phyloP scores from a whole-genome alignment of 352 stramenopile genomes.

The Phytopythium vexans region DNA sequence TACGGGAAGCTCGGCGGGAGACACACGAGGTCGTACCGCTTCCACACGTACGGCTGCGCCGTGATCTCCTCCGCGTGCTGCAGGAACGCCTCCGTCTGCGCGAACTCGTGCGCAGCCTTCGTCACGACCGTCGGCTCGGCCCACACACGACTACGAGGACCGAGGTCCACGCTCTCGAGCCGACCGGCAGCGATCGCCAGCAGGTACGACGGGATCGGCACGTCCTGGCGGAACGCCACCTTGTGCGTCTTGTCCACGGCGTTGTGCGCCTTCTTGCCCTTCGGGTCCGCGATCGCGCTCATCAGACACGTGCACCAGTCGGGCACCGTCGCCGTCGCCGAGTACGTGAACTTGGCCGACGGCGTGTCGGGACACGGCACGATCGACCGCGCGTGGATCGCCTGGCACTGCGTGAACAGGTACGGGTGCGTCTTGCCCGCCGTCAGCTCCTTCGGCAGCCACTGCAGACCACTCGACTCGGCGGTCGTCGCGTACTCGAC shows the following conservation, averaged over 20 bases:
- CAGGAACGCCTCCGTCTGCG: conserved; percentile 93
- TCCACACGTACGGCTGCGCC: conserved; percentile 92
- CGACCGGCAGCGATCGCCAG: conserved; percentile 92
- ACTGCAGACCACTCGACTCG: conserved; percentile 82
- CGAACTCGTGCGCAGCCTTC: conserved; percentile 92
- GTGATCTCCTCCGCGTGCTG: conserved; percentile 91
- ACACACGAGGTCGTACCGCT: conserved; percentile 96
- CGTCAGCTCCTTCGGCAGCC: conserved; percentile 92
- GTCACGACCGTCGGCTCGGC: conserved; percentile 92
- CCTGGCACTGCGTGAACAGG: conserved; percentile 93
- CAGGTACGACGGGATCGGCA: conserved; percentile 95
- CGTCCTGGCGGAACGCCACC: conserved; percentile 86
- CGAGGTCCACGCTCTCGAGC: conserved; percentile 87
- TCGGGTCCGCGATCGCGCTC: conserved; percentile 60
- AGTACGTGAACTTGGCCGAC: conserved; percentile 96
- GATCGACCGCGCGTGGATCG: conserved; percentile 94
- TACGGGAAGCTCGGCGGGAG: conserved; percentile 93
- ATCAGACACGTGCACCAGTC: conserved; percentile 93
- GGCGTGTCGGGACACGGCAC: conserved; percentile 89
- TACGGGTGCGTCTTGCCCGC: conserved; percentile 94
- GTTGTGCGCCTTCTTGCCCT: conserved; percentile 20
- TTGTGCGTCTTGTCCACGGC: conserved; percentile 23
- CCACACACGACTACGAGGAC: conserved; percentile 89
- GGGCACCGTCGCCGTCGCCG: conserved; percentile 87
- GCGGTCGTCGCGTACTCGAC: conserved; percentile 81